Evolutionary conservation across 1,284 basidiomycete species (phyloP).

Genomic region (Agaricales sp.): DNA sequence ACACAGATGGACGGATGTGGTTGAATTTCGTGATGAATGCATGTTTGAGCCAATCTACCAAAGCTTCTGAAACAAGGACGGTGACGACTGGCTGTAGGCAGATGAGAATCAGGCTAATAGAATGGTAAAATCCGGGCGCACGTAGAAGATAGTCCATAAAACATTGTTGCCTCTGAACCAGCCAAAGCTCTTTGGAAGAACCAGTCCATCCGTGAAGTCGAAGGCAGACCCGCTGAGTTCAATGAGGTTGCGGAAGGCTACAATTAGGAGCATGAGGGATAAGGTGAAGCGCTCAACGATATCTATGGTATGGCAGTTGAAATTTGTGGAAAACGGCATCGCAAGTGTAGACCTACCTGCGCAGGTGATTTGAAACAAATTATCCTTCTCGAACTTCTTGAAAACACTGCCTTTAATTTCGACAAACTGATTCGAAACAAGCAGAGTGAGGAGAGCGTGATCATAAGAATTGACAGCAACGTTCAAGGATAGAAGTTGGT

Average conservation of each 20-base stretch:
- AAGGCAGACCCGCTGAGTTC: conserved; percentile 89
- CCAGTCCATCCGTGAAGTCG: conserved; percentile 58
- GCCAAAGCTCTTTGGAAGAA: conserved; percentile 78
- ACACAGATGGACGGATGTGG: conserved; percentile 90
- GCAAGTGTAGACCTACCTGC: conserved; percentile 69
- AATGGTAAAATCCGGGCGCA: conserved; percentile 25
- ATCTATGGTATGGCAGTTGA: conserved; percentile 57
- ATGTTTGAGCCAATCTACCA: conserved; percentile 99
- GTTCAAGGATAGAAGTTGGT: conserved; percentile 92
- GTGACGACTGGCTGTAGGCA: conserved; percentile 72
- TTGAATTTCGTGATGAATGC: conserved; percentile 99
- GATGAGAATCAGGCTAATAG: neutral
- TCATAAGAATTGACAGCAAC: conserved; percentile 99
- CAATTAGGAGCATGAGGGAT: conserved; percentile 82
- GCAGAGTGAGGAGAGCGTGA: conserved; percentile 87
- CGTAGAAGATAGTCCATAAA: conserved; percentile 86
- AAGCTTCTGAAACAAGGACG: conserved; percentile 86
- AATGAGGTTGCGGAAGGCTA: conserved; percentile 92
- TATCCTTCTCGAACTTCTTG: conserved; percentile 99
- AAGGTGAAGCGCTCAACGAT: conserved; percentile 98
- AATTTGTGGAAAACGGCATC: conserved; percentile 4
- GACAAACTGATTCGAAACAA: conserved; percentile 98
- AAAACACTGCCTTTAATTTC: conserved; percentile 99
- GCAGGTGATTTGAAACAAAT: conserved; percentile 98
- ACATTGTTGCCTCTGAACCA: conserved; percentile 74